Percentiles rank a stretch among this genome's conserved stretches.
Conservation (phyloP, 371 early-diverging fungal genomes). For the Blakeslea trispora region DNA sequence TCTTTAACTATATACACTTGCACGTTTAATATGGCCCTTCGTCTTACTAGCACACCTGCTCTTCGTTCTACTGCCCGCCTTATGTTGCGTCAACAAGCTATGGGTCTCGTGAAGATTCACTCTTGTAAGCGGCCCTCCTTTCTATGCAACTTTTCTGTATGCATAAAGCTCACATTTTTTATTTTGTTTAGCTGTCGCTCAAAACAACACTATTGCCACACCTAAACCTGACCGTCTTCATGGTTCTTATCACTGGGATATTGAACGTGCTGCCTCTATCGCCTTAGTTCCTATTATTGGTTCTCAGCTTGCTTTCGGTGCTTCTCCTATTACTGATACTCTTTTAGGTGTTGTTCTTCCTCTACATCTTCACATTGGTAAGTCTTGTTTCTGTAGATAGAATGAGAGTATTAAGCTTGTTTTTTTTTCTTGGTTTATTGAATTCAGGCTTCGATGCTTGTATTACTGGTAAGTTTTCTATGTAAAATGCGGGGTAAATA, state of each 20-base stretch:
- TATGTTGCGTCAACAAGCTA: conserved; percentile 44
- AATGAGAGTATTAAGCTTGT: too few species aligned
- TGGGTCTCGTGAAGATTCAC: conserved; percentile 55
- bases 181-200: conserved; percentile 27
- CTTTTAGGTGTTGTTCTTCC: conserved; percentile 88
- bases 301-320: conserved; percentile 74
- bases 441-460: conserved; percentile 65
- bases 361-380: conserved; percentile 88
- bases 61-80: conserved; percentile 43
- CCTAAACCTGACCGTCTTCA: conserved; percentile 49
- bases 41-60: conserved; percentile 43
- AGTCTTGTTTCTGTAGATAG: neutral
- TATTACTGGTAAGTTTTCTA: conserved; percentile 49
- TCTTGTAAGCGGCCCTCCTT: conserved; percentile 35
- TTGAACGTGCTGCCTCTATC: conserved; percentile 81
- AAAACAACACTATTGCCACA: conserved; percentile 26
- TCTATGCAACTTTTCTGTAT: neutral
- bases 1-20: too few species aligned
- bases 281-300: conserved; percentile 79
- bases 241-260: conserved; percentile 81
- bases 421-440: conserved; percentile 5
- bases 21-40: conserved; percentile 39
- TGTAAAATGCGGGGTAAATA: conserved; percentile 27
- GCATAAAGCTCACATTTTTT: conserved; percentile 1
- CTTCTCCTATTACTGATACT: conserved; percentile 86